Evolutionary conservation across 176 grass and related monocot species (phyloP).

Genomic region (Hordeum marinum): DNA sequence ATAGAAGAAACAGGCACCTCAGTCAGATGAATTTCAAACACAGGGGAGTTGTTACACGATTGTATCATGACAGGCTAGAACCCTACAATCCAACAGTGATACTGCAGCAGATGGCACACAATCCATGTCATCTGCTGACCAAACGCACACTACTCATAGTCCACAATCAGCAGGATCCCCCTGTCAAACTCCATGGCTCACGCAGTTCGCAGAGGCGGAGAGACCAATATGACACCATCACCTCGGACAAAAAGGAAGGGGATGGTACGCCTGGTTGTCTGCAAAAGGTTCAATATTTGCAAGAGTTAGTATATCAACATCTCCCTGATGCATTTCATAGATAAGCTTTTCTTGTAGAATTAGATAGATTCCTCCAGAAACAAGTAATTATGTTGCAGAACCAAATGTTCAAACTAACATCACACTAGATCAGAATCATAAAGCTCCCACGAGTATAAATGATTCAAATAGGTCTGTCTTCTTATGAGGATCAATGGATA

Average conservation of each 20-base stretch:
- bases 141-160: background rate
- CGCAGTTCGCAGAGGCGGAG: slow-evolving; percentile 81
- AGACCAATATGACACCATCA: slow-evolving; percentile 95
- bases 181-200: slow-evolving; percentile 30
- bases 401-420: background rate
- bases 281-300: slow-evolving; percentile 15
- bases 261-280: slow-evolving; percentile 75
- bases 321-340: background rate
- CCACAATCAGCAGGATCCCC: background rate
- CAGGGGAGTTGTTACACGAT: background rate
- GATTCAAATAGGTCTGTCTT: background rate
- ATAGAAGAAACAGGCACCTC: background rate
- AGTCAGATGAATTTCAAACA: background rate
- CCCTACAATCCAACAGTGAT: slow-evolving; percentile 1
- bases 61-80: slow-evolving; percentile 16
- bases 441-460: background rate
- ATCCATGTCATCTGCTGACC: background rate
- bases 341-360: background rate
- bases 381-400: background rate
- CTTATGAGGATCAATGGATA: background rate
- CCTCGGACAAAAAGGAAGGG: slow-evolving; percentile 98
- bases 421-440: background rate
- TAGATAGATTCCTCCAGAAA: background rate
- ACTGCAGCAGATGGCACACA: background rate
- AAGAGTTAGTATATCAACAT: slow-evolving; percentile 20